Evolutionary conservation across 192 early-diverging fungal genomes (phyloP).

Genomic region (Coemansia sp.): DNA sequence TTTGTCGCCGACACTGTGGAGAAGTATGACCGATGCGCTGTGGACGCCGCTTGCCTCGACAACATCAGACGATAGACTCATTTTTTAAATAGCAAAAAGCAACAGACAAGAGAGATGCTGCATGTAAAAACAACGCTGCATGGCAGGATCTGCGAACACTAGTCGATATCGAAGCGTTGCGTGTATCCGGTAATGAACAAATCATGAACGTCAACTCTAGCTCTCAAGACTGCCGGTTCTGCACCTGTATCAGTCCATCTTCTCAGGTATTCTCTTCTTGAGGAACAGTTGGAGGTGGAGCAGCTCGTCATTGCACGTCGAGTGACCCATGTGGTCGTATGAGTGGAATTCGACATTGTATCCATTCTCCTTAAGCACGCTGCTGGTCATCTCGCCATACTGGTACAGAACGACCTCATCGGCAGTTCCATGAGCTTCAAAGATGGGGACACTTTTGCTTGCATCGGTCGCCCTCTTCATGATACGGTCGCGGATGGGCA

Average conservation of each 20-base stretch:
- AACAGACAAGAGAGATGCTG: no score
- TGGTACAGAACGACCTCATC: slow-evolving; percentile 73
- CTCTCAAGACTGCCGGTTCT: no score
- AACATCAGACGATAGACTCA: slow-evolving; percentile 45
- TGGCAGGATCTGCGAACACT: no score
- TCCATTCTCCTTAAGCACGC: slow-evolving; percentile 57
- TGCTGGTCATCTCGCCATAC: slow-evolving; percentile 67
- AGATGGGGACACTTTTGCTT: slow-evolving; percentile 70
- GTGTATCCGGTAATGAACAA: no score
- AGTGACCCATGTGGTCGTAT: slow-evolving; percentile 81
- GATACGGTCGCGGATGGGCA: slow-evolving; percentile 57
- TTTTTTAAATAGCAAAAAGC: slow-evolving; percentile 9
- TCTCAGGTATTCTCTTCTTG: slow-evolving; percentile 50
- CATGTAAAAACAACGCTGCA: no score
- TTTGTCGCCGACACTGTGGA: slow-evolving; percentile 77
- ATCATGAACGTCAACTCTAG: no score
- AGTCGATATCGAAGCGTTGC: no score
- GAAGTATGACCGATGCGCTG: slow-evolving; percentile 77
- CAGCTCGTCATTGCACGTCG: slow-evolving; percentile 64
- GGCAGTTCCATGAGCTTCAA: slow-evolving; percentile 78
- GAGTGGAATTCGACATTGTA: slow-evolving; percentile 72
- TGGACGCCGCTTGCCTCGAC: slow-evolving; percentile 56
- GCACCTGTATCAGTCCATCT: not conserved
- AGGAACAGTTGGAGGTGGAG: slow-evolving; percentile 68
- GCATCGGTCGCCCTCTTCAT: slow-evolving; percentile 55